Percentiles rank a stretch among this genome's conserved stretches.
These are phyloP conservation scores for Salix dunnii DNA, from an alignment of 345 rosid species.

Conservation along the genomic window DNA sequence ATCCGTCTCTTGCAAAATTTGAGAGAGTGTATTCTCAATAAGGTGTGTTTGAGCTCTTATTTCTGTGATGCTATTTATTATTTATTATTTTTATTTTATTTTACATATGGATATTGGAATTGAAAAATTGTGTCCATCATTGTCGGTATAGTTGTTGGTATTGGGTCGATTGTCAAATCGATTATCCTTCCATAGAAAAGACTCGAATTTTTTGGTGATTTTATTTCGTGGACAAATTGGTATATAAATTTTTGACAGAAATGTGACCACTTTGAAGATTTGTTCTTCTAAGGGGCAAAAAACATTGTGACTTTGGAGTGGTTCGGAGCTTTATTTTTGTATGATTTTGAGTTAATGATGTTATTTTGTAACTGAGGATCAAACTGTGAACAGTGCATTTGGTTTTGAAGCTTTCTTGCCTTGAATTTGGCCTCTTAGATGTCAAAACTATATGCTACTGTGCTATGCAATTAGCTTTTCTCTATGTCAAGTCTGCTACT, in stretches of 20 bases:
- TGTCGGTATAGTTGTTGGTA: background rate
- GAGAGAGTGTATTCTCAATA: conserved; percentile 59
- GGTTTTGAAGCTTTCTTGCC: background rate
- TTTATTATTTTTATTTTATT: background rate
- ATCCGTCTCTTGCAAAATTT: conserved; percentile 49
- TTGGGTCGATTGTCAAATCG: background rate
- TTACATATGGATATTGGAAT: background rate
- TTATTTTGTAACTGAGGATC: background rate
- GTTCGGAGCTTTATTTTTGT: background rate
- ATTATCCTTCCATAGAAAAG: background rate
- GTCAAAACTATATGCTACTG: background rate
- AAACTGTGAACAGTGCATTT: background rate
- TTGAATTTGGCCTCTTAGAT: background rate
- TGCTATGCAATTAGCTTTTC: background rate
- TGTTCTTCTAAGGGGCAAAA: background rate
- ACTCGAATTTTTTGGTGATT: background rate
- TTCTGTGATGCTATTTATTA: background rate
- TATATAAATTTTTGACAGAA: background rate
- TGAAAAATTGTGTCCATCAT: background rate
- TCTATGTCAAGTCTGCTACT: background rate
- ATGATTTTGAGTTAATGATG: background rate
- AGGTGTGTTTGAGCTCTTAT: conserved; percentile 36
- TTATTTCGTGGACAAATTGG: background rate
- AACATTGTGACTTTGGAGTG: background rate
- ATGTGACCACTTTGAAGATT: background rate